Evolutionary conservation across 1,284 basidiomycete genomes (phyloP).

Genomic region (Mycosarcoma mackinlayi): DNA sequence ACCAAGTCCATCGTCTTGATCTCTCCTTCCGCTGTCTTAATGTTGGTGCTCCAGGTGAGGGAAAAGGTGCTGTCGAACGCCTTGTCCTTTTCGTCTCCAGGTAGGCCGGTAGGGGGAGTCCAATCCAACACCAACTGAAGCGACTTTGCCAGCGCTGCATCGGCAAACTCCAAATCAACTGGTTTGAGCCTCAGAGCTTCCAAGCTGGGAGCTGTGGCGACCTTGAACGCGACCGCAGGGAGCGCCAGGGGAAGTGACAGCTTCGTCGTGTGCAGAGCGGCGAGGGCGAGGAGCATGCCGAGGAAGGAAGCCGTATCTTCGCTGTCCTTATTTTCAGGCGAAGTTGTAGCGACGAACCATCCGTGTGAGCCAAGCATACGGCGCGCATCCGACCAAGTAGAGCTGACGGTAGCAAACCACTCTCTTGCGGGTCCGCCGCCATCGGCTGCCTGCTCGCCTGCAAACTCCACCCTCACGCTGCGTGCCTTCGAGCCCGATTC

Average conservation of each 20-base stretch:
- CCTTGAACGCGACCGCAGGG: conserved; percentile 36
- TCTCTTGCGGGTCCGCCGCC: conserved; percentile 56
- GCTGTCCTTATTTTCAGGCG: not conserved
- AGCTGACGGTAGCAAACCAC: conserved; percentile 50
- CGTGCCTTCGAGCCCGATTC: conserved; percentile 16
- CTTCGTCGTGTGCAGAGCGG: conserved; percentile 47
- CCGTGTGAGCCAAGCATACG: conserved; percentile 11
- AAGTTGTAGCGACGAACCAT: conserved; percentile 17
- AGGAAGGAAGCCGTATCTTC: conserved; percentile 31
- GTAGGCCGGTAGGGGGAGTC: not conserved
- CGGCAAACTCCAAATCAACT: conserved; percentile 31
- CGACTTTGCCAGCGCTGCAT: conserved; percentile 35
- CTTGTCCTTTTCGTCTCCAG: conserved; percentile 6
- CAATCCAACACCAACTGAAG: conserved; percentile 37
- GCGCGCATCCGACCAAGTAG: conserved; percentile 13
- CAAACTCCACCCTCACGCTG: conserved; percentile 50
- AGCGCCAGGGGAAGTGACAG: conserved; percentile 36
- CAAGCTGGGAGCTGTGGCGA: conserved; percentile 12
- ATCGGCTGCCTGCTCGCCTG: conserved; percentile 51
- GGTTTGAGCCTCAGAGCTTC: conserved; percentile 15
- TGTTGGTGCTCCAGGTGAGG: conserved; percentile 40
- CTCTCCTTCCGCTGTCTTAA: conserved; percentile 9
- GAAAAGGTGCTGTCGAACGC: conserved; percentile 37
- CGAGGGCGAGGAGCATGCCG: conserved; percentile 47
- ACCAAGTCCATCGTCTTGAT: conserved; percentile 34